Evolutionary conservation across 345 rosid species (phyloP), one percentile per base, ranked within the genome.

Genomic region (Lenwebbia sp.): DNA sequence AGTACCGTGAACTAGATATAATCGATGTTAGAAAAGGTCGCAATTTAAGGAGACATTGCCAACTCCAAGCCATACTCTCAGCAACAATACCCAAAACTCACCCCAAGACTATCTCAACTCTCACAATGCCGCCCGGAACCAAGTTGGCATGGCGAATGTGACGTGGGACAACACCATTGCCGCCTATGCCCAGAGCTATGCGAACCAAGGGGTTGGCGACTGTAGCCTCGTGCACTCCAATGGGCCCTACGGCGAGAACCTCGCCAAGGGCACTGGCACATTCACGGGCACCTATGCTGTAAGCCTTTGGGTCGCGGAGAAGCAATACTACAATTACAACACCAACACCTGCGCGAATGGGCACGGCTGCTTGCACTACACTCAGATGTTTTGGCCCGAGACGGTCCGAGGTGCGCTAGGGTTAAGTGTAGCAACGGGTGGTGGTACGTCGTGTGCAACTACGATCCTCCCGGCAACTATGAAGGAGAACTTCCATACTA

Each of bases 241-340:
- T 3, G 90, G 93, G 40, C 91, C 89, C 13, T 90, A 90, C 14
- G 90, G 91, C 6, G 91, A 91, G 85, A 88, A 90, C 40, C 47
- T 91, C 10, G 91, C 91, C 10, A 40, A 44, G 51, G 89, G 91
- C 12, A 83, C 57, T 3, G 85, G 86, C 1, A 75, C 60, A 4
- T 75, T 88, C 3, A 52, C 82, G 17, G 92, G 88, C 44, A 51
- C 44, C 0, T 89, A 75, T 2, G 91, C 90, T 2, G 90, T 90
- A 26, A 84, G 87, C 51, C 23, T 90, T 76, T 90, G 92, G 92
- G 90, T 47, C 13, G 86, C 28, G 25, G 92, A 89, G 87, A 89
- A 84, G 83, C 85, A 85, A 14, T 5, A 86, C 83, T 90, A 90
- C 19, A 83, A 90, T 54, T 54, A 88, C 54, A 25, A 23, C 5